Percentiles rank a stretch among this genome's conserved stretches.
Conservation (phyloP, 2,329 filamentous ascomycete genomes). For the Trichoderma polysporum region DNA sequence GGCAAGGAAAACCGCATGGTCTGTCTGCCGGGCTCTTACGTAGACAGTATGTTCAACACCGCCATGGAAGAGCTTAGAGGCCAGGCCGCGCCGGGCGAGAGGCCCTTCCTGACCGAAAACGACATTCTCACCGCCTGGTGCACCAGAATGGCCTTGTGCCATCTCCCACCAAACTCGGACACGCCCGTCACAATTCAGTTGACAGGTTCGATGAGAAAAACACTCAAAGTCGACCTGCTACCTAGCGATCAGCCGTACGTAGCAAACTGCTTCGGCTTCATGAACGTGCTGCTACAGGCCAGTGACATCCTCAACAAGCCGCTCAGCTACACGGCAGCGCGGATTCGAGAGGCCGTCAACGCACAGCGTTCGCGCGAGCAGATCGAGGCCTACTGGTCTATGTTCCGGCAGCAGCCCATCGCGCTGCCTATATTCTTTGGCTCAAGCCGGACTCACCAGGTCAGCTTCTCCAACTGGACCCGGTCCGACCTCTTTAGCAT, state of each 20-base stretch:
- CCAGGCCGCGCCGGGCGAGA: not conserved
- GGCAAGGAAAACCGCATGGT: not conserved
- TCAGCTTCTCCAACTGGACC: not conserved
- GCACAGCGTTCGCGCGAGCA: not conserved
- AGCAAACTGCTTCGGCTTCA: not conserved
- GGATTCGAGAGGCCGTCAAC: not conserved
- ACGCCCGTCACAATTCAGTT: not conserved
- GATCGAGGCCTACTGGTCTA: not conserved
- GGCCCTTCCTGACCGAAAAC: not conserved
- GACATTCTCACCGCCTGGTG: not conserved
- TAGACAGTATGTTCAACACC: not conserved
- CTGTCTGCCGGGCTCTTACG: not conserved
- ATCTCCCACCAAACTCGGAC: not conserved
- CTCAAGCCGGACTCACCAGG: not conserved
- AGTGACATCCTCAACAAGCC: not conserved
- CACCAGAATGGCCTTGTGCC: not conserved
- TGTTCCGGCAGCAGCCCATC: not conserved
- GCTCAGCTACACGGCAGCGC: not conserved
- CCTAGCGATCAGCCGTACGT: not conserved
- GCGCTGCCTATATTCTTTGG: not conserved
- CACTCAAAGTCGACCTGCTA: not conserved
- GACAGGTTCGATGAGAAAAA: not conserved
- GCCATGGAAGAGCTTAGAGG: not conserved
- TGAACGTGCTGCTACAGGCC: not conserved
- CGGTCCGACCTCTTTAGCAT: not conserved